Evolutionary conservation across 257 asterid species (phyloP).

Genomic region (Ocimum tenuiflorum): DNA sequence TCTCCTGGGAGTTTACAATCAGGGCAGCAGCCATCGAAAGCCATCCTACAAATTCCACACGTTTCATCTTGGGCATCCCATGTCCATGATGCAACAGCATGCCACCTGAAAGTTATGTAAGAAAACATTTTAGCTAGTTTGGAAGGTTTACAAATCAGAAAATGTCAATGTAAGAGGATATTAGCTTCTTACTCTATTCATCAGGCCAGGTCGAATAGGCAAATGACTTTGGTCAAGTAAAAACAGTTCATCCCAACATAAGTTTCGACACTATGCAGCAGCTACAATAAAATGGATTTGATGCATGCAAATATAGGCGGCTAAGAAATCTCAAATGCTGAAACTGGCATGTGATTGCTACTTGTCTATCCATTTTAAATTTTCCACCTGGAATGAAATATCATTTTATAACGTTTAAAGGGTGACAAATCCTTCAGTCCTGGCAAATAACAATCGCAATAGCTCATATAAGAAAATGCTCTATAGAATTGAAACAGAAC

Average conservation of each 20-base stretch:
- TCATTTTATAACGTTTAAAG: background rate
- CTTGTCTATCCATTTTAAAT: background rate
- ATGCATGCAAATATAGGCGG: background rate
- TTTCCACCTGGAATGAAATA: background rate
- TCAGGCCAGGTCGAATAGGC: background rate
- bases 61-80: conserved; percentile 98
- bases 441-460: too few relatives aligned
- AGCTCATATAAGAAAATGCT: too few relatives aligned
- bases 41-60: conserved; percentile 90
- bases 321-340: background rate
- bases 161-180: background rate
- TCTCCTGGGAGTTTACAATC: conserved; percentile 82
- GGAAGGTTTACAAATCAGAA: background rate
- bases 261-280: background rate
- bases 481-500: too few relatives aligned
- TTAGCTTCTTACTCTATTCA: background rate
- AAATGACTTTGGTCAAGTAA: background rate
- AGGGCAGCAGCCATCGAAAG: conserved; percentile 79
- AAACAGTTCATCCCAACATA: background rate
- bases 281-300: background rate
- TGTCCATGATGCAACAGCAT: conserved; percentile 89
- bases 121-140: background rate
- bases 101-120: conserved; percentile 48
- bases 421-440: too few relatives aligned
- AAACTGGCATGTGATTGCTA: too few relatives aligned